Base-by-base conservation (phyloP, 352 stramenopile species). In the Phytophthora parvispora region DNA sequence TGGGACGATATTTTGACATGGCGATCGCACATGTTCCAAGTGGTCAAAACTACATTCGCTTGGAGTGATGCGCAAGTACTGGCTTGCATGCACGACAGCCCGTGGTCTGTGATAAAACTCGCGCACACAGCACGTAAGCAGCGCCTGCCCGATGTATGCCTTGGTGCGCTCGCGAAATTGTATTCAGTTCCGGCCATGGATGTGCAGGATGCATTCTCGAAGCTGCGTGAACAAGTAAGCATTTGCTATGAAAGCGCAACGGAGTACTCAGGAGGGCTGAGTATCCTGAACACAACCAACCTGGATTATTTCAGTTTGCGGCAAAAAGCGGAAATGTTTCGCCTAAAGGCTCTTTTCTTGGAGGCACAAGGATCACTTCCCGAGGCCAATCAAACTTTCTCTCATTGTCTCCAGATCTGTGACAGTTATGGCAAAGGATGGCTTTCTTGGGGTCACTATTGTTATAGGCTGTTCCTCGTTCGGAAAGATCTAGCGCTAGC, bases 1-100 rank as follows among this genome's bases (percentile, higher is more conserved):
- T 98, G 94, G 94, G 94, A 98, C 63, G 91, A 98, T 57, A 96
- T 98, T 32, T 75, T 98, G 20, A 98, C 90, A 57, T 98, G 94
- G 94, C 84, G 94, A 24, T 92, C 89, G 48, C 92, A 98, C 82
- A 97, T 98, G 84, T 97, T 98, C 76, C 81, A 95, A 64, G 81
- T 96, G 28, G 84, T 98, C 28, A 97, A 97, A 75, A 96, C 68
- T 25, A 95, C 86, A 25, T 97, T 97, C 57, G 89, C 78, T 8
- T 95, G 88, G 87, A 97, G 90, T 52, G 89, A 96, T 53, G 82
- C 90, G n/a, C 88, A 96, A 52, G 87, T 97, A 70, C 79, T 97
- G 24, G 90, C 91, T 1, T 94, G 85, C 62, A 93, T 98, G 78
- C 94, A 98, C 60, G 95, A 98, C 56, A 95, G 84, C 51, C 91